These are phyloP conservation scores for Diaporthe ilicicola DNA, from an alignment of 2,329 filamentous ascomycete species.

Conservation along the genomic window DNA sequence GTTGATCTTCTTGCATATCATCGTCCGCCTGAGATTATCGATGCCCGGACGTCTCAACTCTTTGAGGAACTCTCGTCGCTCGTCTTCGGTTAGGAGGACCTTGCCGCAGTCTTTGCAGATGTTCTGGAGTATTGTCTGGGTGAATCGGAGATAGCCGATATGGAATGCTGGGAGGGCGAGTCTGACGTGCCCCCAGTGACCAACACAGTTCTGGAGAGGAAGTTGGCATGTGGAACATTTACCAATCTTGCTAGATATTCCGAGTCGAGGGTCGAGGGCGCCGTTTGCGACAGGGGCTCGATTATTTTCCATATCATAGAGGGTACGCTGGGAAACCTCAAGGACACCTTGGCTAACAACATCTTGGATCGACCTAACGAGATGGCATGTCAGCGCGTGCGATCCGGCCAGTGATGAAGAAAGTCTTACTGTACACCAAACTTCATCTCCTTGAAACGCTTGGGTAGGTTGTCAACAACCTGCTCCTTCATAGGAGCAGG, in stretches of 20 bases:
- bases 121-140: constrained; percentile 89
- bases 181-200: constrained; percentile 94
- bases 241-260: constrained; percentile 84
- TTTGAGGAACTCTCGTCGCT: constrained; percentile 79
- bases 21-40: constrained; percentile 85
- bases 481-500: constrained; percentile 75
- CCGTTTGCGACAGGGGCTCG: constrained; percentile 82
- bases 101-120: constrained; percentile 96
- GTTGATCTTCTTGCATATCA: constrained; percentile 87
- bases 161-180: constrained; percentile 93
- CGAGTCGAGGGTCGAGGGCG: constrained; percentile 86
- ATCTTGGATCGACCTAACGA: constrained; percentile 81
- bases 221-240: constrained; percentile 86
- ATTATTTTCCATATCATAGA: constrained; percentile 84
- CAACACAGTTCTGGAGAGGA: constrained; percentile 84
- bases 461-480: constrained; percentile 87
- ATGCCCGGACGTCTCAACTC: constrained; percentile 82
- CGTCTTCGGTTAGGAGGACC: constrained; percentile 82
- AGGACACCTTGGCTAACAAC: constrained; percentile 95
- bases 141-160: constrained; percentile 93
- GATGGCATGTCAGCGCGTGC: neutral
- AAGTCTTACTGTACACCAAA: constrained; percentile 86
- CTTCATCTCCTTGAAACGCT: constrained; percentile 91
- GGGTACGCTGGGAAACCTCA: constrained; percentile 90
- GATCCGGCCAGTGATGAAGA: constrained; percentile 7